Percentiles rank a stretch among this genome's conserved stretches.
These are phyloP conservation scores for Nakazawaea wickerhamii DNA, from an alignment of 805 yeast species.

Conservation along the genomic window DNA sequence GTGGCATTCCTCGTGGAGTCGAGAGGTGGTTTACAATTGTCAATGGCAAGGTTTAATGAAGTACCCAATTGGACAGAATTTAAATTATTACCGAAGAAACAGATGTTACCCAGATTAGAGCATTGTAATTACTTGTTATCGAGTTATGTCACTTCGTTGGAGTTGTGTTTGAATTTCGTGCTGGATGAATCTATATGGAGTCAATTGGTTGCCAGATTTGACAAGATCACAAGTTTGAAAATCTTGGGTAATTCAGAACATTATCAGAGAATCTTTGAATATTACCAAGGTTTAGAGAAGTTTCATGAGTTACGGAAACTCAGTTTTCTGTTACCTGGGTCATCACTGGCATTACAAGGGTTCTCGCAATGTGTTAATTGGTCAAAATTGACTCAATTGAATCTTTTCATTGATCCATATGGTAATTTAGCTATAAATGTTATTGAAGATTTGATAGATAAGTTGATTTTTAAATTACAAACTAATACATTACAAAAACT, in stretches of 20 bases:
- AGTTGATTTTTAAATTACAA: not conserved
- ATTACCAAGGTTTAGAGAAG: not conserved
- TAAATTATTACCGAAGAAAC: not conserved
- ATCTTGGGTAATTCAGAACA: conserved; percentile 4
- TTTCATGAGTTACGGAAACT: not conserved
- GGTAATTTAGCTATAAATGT: not conserved
- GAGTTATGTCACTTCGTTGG: conserved; percentile 4
- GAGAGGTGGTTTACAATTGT: no score
- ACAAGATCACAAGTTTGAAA: conserved; percentile 1
- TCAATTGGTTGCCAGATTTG: not conserved
- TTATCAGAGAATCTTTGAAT: conserved; percentile 1
- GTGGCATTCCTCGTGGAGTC: not conserved
- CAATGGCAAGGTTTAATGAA: conserved; percentile 6
- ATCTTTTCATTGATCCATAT: conserved; percentile 10
- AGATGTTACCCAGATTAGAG: not conserved
- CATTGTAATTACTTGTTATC: not conserved
- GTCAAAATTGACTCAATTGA: not conserved
- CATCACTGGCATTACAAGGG: not conserved
- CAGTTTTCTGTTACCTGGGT: not conserved
- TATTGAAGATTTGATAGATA: not conserved
- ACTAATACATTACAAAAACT: not conserved
- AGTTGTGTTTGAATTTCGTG: conserved; percentile 4
- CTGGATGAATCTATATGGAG: not conserved
- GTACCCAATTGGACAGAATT: not conserved
- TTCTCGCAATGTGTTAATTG: conserved; percentile 1